Conservation (phyloP, 2,329 filamentous ascomycete genomes). For the Colletotrichum musicola region DNA sequence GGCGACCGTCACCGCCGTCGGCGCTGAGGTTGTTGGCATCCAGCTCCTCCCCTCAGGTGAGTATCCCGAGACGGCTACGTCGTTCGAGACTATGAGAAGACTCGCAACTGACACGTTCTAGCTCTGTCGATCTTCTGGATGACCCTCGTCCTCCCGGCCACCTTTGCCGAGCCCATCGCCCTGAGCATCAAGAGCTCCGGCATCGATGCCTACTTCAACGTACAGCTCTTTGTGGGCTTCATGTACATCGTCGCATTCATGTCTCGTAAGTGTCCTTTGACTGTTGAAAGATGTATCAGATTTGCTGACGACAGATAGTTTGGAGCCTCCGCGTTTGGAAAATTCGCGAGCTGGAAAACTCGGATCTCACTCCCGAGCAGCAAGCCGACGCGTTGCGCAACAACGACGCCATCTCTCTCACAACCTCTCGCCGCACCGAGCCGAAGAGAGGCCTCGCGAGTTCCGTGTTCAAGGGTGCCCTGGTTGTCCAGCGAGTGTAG, state of each 20-base stretch:
- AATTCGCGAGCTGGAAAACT: constrained; percentile 33
- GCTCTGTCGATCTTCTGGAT: constrained; percentile 79
- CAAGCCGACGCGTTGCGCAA: constrained; percentile 13
- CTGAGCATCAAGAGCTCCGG: constrained; percentile 63
- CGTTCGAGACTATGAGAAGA: too few relatives aligned
- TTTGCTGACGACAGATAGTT: constrained; percentile 15
- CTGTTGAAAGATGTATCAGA: fast-evolving
- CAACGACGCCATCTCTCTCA: constrained; percentile 20
- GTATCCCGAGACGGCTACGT: constrained; percentile 13
- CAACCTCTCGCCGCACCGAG: constrained; percentile 16
- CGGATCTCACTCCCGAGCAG: constrained; percentile 7
- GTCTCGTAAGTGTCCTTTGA: constrained; percentile 49
- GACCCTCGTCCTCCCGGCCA: constrained; percentile 76
- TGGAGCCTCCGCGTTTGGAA: constrained; percentile 40
- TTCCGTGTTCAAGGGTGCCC: constrained; percentile 13
- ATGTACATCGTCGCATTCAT: constrained; percentile 70
- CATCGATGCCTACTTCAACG: constrained; percentile 61
- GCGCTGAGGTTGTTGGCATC: constrained; percentile 80
- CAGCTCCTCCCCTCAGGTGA: constrained; percentile 73
- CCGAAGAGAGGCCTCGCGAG: neutral
- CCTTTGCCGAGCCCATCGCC: constrained; percentile 75
- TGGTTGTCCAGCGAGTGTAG: constrained; percentile 25
- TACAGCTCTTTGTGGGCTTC: constrained; percentile 70
- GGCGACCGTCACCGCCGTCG: constrained; percentile 76
- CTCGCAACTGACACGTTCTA: constrained; percentile 4